These are phyloP conservation scores for Monosporozyma unispora DNA, from an alignment of 805 yeast species.

Conservation along the genomic window DNA sequence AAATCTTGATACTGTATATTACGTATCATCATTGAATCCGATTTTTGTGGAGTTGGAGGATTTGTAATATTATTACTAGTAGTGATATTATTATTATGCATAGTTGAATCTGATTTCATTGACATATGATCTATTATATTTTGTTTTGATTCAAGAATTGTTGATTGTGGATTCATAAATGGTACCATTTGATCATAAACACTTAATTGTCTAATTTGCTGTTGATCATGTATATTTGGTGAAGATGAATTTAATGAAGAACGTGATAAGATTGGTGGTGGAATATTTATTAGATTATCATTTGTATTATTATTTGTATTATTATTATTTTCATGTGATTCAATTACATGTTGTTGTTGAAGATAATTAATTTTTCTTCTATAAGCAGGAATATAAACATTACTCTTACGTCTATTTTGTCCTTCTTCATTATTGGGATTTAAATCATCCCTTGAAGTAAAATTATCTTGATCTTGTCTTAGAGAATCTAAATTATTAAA, in stretches of 20 bases:
- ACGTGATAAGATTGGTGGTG: neutral
- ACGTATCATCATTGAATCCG: neutral
- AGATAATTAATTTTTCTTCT: conserved; percentile 27
- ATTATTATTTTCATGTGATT: neutral
- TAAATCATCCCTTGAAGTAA: conserved; percentile 1
- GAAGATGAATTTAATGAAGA: neutral
- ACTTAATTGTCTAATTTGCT: conserved; percentile 2
- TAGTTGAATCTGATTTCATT: neutral
- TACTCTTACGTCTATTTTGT: conserved; percentile 2
- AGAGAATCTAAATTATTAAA: conserved; percentile 17
- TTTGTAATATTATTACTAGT: neutral
- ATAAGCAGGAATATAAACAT: conserved; percentile 32
- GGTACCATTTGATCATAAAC: conserved; percentile 9
- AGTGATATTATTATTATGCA: neutral
- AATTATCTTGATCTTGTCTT: neutral
- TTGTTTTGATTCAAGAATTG: neutral
- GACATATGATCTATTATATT: neutral
- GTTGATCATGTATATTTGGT: neutral
- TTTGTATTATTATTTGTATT: neutral
- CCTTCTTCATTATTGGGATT: neutral
- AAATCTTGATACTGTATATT: conserved; percentile 17
- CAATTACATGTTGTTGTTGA: neutral
- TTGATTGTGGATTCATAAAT: neutral
- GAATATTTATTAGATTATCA: neutral
- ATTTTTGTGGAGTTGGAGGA: neutral